Conservation (phyloP, 139 green algal genomes). For the Desmodesmus armatus region DNA sequence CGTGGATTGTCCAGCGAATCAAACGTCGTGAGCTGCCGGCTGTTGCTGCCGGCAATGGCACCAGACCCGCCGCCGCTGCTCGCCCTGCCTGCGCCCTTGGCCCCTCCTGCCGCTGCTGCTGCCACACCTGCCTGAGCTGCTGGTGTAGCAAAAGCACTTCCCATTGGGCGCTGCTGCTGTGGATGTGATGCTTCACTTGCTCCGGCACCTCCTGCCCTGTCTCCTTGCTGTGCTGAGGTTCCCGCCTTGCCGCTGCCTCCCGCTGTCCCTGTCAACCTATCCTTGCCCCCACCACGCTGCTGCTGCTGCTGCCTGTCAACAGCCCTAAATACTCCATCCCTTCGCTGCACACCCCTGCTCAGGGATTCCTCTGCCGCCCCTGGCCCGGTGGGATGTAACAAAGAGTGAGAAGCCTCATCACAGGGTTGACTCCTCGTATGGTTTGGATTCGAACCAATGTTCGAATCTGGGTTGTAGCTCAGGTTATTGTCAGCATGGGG, state of each 20-base stretch:
- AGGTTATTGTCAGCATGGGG: neutral
- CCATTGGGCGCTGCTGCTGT: neutral
- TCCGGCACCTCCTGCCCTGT: no score
- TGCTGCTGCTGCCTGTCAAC: conserved; percentile 10
- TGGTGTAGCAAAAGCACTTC: neutral
- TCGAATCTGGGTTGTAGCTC: no score
- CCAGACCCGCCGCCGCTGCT: neutral
- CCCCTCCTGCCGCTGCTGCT: neutral
- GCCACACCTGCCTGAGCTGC: no score
- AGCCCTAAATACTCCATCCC: no score
- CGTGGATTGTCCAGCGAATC: neutral
- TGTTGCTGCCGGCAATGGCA: neutral
- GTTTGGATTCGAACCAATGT: no score
- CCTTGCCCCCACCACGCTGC: neutral
- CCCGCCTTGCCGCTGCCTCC: no score
- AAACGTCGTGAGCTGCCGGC: neutral
- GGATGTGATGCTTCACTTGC: no score
- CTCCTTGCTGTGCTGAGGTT: no score
- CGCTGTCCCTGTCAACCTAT: no score
- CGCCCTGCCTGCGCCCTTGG: neutral
- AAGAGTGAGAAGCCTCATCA: neutral
- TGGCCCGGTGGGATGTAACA: neutral
- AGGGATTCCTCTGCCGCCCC: no score
- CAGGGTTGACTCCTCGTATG: no score
- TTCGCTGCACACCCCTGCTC: no score